A percentile compares a stretch with the other conserved stretches of the same genome.
These are phyloP conservation scores for Brettanomyces bruxellensis DNA, from an alignment of 805 yeast species.

Conservation along the genomic window DNA sequence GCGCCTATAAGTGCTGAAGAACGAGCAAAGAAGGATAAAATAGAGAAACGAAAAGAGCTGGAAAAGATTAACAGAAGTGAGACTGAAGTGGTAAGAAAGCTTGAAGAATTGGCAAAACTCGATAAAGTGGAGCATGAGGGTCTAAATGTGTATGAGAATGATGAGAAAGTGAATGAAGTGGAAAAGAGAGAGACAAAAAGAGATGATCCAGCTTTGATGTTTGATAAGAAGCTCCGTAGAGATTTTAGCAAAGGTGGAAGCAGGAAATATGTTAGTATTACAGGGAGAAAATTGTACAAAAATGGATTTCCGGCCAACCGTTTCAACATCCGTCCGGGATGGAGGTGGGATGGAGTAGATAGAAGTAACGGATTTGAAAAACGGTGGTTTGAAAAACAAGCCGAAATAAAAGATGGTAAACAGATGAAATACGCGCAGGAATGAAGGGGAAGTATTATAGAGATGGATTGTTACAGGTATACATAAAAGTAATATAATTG, in stretches of 20 bases:
- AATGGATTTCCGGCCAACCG: slow-evolving; percentile 59
- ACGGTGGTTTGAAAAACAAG: slow-evolving; percentile 39
- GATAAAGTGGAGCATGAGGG: slow-evolving; percentile 16
- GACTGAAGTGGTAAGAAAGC: slow-evolving; percentile 28
- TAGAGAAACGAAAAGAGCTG: slow-evolving; percentile 18
- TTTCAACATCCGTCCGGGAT: slow-evolving; percentile 69
- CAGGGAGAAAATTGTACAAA: slow-evolving; percentile 48
- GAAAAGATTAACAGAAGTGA: slow-evolving; percentile 29
- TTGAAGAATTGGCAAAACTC: slow-evolving; percentile 26
- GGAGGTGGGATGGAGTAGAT: slow-evolving; percentile 88
- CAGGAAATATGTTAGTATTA: slow-evolving; percentile 17
- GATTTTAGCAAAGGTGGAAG: slow-evolving; percentile 10
- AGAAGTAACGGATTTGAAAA: slow-evolving; percentile 82
- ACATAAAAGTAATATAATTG: too few species aligned
- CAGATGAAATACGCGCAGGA: too few species aligned
- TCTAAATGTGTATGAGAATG: slow-evolving; percentile 28
- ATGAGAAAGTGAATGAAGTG: slow-evolving; percentile 27
- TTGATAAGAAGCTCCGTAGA: slow-evolving; percentile 23
- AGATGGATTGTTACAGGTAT: too few species aligned
- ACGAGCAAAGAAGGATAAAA: slow-evolving; percentile 10
- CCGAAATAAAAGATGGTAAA: too few species aligned
- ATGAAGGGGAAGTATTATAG: too few species aligned
- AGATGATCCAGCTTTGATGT: slow-evolving; percentile 60
- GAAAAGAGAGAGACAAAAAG: slow-evolving; percentile 26
- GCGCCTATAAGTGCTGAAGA: slow-evolving; percentile 1